Percentiles rank a stretch among this genome's conserved stretches.
Conservation (phyloP, 2,329 filamentous ascomycete genomes). For the Trichoderma sp. region DNA sequence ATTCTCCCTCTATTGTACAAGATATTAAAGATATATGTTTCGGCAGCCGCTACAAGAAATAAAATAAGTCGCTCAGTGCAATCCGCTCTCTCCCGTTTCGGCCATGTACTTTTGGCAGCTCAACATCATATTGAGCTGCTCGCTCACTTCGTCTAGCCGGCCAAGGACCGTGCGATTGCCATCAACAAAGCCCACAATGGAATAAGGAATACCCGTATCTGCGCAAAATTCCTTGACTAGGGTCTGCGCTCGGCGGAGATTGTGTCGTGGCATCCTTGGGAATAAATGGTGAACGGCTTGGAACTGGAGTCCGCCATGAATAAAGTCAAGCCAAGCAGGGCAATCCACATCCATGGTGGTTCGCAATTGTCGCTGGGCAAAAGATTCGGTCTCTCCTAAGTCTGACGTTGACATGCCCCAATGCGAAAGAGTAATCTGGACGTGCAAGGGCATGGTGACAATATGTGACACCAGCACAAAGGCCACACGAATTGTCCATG, state of each 20-base stretch:
- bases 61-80: background rate
- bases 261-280: conserved; percentile 81
- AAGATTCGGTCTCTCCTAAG: conserved; percentile 79
- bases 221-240: conserved; percentile 79
- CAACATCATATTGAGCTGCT: conserved; percentile 74
- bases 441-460: conserved; percentile 77
- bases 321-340: conserved; percentile 82
- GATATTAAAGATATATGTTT: background rate
- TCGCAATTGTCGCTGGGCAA: conserved; percentile 85
- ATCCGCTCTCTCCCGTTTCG: conserved; percentile 20
- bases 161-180: conserved; percentile 81
- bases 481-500: conserved; percentile 62
- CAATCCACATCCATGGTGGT: conserved; percentile 95
- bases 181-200: conserved; percentile 80
- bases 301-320: conserved; percentile 87
- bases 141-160: conserved; percentile 67
- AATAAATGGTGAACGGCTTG: conserved; percentile 87
- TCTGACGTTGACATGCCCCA: conserved; percentile 93
- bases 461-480: conserved; percentile 82
- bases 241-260: conserved; percentile 72
- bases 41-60: background rate
- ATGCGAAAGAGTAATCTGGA: conserved; percentile 89
- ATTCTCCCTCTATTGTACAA: background rate
- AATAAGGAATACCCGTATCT: conserved; percentile 82
- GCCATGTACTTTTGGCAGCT: conserved; percentile 60